A percentile compares a stretch with the other conserved stretches of the same genome.
Evolutionary conservation across 768 basidiomycete species (phyloP).

Genomic region (Suillus weaverae): DNA sequence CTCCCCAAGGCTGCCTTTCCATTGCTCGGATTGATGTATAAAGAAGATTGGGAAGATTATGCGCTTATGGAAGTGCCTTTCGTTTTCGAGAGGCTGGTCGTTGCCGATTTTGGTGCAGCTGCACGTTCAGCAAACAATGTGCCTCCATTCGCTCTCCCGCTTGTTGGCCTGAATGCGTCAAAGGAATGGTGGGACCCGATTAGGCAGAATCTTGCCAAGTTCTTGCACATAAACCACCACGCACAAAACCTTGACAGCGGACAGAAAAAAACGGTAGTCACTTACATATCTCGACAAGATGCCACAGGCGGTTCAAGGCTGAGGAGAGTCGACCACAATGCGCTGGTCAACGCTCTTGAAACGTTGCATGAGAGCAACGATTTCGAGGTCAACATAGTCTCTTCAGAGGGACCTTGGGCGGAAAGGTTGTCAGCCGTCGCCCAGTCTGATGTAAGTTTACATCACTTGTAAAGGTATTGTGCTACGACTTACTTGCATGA

Average conservation of each 20-base stretch:
- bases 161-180: constrained; percentile 43
- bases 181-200: constrained; percentile 72
- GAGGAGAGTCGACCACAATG: constrained; percentile 53
- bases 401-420: constrained; percentile 54
- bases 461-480: constrained; percentile 11
- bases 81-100: constrained; percentile 70
- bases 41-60: constrained; percentile 79
- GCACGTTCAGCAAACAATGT: constrained; percentile 29
- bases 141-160: constrained; percentile 39
- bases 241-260: constrained; percentile 16
- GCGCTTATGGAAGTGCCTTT: constrained; percentile 66
- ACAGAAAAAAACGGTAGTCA: constrained; percentile 49
- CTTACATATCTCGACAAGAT: constrained; percentile 67
- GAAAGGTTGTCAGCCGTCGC: constrained; percentile 65
- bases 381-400: constrained; percentile 57
- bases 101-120: constrained; percentile 77
- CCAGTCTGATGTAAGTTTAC: constrained; percentile 58
- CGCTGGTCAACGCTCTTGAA: constrained; percentile 57
- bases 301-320: constrained; percentile 52
- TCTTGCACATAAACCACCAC: constrained; percentile 36
- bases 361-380: constrained; percentile 50
- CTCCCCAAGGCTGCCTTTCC: constrained; percentile 77
- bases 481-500: constrained; percentile 9
- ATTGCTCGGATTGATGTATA: constrained; percentile 61
- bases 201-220: constrained; percentile 42